Evolutionary conservation across 2,329 filamentous ascomycete genomes (phyloP).

Genomic region (Penicillium sp.): DNA sequence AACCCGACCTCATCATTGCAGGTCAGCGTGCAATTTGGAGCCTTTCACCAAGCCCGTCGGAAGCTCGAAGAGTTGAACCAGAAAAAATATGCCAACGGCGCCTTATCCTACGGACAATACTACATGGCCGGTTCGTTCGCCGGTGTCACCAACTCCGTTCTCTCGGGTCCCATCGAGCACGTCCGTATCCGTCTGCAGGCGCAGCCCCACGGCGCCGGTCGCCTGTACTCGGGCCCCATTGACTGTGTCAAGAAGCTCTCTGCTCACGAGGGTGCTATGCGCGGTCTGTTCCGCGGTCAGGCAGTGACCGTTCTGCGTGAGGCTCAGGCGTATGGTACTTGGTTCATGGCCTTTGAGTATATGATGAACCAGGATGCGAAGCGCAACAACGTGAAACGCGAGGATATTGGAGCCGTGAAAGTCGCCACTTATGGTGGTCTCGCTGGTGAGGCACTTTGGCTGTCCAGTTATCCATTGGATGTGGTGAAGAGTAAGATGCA

Average conservation of each 20-base stretch:
- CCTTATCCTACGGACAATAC: slow-evolving; percentile 81
- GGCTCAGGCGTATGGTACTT: slow-evolving; percentile 90
- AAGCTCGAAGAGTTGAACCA: slow-evolving; percentile 77
- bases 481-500: slow-evolving; percentile 99
- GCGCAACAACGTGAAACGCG: slow-evolving; percentile 73
- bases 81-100: slow-evolving; percentile 42
- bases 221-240: slow-evolving; percentile 78
- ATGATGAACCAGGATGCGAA: slow-evolving; percentile 88
- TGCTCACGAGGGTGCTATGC: slow-evolving; percentile 65
- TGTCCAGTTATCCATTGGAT: slow-evolving; percentile 91
- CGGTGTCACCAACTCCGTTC: slow-evolving; percentile 81
- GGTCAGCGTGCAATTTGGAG: slow-evolving; percentile 94
- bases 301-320: slow-evolving; percentile 84
- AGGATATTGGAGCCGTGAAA: slow-evolving; percentile 79
- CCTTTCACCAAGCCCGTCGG: slow-evolving; percentile 89
- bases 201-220: slow-evolving; percentile 80
- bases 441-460: slow-evolving; percentile 91
- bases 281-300: slow-evolving; percentile 82
- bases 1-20: slow-evolving; percentile 18
- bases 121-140: slow-evolving; percentile 89
- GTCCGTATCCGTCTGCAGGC: slow-evolving; percentile 95
- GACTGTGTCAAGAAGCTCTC: slow-evolving; percentile 89
- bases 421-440: slow-evolving; percentile 90
- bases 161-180: slow-evolving; percentile 94
- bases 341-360: slow-evolving; percentile 95